phyloP scores from a whole-genome alignment of 192 early-diverging fungal species.

The Chytriomyces hyalinus region DNA sequence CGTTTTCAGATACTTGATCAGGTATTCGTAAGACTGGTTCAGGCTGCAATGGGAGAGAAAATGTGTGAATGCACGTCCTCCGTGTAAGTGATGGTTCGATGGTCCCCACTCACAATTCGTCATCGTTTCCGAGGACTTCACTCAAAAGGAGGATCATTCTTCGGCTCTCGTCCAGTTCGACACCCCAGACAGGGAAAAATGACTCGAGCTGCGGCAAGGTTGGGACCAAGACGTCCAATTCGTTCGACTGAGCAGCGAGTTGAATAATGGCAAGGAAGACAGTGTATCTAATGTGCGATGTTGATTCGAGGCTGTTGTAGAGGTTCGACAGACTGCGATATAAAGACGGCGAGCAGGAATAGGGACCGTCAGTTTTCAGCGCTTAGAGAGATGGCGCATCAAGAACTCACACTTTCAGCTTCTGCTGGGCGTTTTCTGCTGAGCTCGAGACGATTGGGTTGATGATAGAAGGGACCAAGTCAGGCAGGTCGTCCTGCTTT shows the following conservation, averaged over 20 bases:
- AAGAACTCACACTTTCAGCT: slow-evolving; percentile 66
- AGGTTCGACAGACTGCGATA: slow-evolving; percentile 72
- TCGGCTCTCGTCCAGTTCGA: slow-evolving; percentile 61
- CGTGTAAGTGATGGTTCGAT: background rate
- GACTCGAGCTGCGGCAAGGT: slow-evolving; percentile 66
- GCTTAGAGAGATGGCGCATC: background rate
- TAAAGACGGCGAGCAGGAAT: slow-evolving; percentile 13
- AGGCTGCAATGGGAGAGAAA: slow-evolving; percentile 26
- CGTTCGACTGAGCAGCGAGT: slow-evolving; percentile 72
- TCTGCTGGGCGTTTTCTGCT: slow-evolving; percentile 53
- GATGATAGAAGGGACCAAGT: slow-evolving; percentile 53
- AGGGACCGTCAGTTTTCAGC: background rate
- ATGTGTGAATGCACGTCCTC: background rate
- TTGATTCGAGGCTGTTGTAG: slow-evolving; percentile 77
- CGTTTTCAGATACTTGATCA: slow-evolving; percentile 70
- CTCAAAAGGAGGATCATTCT: slow-evolving; percentile 68
- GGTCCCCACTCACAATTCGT: slow-evolving; percentile 58
- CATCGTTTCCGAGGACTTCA: slow-evolving; percentile 63
- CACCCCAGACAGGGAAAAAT: slow-evolving; percentile 75
- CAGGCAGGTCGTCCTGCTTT: slow-evolving; percentile 47
- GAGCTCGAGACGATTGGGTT: slow-evolving; percentile 53
- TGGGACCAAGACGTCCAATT: slow-evolving; percentile 70
- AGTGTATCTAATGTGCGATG: slow-evolving; percentile 60
- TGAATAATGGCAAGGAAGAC: slow-evolving; percentile 79
- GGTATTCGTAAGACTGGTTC: slow-evolving; percentile 57